A percentile compares a stretch with the other conserved stretches of the same genome.
phyloP scores from a whole-genome alignment of 441 rosid genomes.

The Populus hybrid region DNA sequence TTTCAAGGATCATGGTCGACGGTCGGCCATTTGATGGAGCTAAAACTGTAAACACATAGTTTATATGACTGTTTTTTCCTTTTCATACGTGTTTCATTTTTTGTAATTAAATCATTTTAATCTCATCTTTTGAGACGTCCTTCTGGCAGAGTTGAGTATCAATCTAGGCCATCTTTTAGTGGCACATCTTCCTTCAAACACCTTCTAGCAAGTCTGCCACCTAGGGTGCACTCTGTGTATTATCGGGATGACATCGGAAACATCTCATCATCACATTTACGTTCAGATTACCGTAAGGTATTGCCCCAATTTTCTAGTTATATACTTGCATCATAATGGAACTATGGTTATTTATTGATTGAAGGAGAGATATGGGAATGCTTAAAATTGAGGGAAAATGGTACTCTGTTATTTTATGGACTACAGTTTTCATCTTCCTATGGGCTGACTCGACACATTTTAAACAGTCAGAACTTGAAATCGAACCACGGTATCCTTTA shows the following conservation, averaged over 20 bases:
- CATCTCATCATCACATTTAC: conserved; percentile 90
- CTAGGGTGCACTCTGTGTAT: conserved; percentile 92
- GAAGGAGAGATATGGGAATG: not conserved
- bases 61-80: not conserved
- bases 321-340: not conserved
- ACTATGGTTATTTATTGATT: not conserved
- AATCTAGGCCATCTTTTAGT: conserved; percentile 53
- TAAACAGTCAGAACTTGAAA: conserved; percentile 93
- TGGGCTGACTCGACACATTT: conserved; percentile 20
- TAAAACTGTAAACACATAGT: not conserved
- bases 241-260: conserved; percentile 94
- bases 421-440: conserved; percentile 1
- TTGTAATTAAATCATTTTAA: not conserved
- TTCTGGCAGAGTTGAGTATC: conserved; percentile 93
- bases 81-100: not conserved
- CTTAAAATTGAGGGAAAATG: not conserved
- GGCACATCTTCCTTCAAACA: conserved; percentile 78
- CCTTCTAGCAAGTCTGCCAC: conserved; percentile 86
- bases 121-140: conserved; percentile 13
- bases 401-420: not conserved
- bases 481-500: conserved; percentile 93
- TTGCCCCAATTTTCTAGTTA: conserved; percentile 7
- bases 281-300: conserved; percentile 72
- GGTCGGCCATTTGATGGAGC: no score
- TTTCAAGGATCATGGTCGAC: no score